Evolutionary conservation across 805 yeast genomes (phyloP).

Genomic region (Saccharomyces paradoxus): DNA sequence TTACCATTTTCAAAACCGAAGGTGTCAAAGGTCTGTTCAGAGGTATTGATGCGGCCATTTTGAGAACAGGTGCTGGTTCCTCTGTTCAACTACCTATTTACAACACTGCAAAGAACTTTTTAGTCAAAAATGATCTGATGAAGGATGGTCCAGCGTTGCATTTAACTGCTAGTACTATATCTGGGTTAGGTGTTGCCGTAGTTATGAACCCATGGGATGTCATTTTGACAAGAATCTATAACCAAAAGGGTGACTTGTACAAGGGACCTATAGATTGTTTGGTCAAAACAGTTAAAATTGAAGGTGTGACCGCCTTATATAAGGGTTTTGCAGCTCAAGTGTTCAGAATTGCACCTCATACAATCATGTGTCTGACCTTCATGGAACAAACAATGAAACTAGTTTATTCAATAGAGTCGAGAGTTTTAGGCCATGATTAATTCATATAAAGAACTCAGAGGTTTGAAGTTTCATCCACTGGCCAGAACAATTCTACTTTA

Average conservation of each 20-base stretch:
- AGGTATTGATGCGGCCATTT: slow-evolving; percentile 90
- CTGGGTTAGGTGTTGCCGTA: slow-evolving; percentile 88
- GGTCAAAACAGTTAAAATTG: slow-evolving; percentile 67
- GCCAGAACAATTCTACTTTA: neutral
- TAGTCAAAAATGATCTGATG: slow-evolving; percentile 46
- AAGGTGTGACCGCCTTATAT: slow-evolving; percentile 82
- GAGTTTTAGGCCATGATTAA: slow-evolving; percentile 12
- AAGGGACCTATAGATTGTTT: slow-evolving; percentile 85
- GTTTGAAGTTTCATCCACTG: neutral
- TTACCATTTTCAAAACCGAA: slow-evolving; percentile 51
- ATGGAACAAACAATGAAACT: slow-evolving; percentile 84
- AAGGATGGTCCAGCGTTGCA: slow-evolving; percentile 63
- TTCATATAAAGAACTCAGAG: neutral
- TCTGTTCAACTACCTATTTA: slow-evolving; percentile 91
- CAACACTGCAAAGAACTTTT: slow-evolving; percentile 59
- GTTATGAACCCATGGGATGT: slow-evolving; percentile 99
- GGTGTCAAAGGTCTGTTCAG: slow-evolving; percentile 81
- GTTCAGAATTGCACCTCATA: slow-evolving; percentile 90
- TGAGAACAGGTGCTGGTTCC: slow-evolving; percentile 94
- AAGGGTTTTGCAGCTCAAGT: slow-evolving; percentile 94
- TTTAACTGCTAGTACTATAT: slow-evolving; percentile 59
- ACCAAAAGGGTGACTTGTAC: slow-evolving; percentile 84
- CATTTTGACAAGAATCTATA: slow-evolving; percentile 85
- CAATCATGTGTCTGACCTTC: slow-evolving; percentile 79
- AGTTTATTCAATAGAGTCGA: slow-evolving; percentile 32